Conservation (phyloP, 306 rosid genomes). For the Prunus fruticosa region DNA sequence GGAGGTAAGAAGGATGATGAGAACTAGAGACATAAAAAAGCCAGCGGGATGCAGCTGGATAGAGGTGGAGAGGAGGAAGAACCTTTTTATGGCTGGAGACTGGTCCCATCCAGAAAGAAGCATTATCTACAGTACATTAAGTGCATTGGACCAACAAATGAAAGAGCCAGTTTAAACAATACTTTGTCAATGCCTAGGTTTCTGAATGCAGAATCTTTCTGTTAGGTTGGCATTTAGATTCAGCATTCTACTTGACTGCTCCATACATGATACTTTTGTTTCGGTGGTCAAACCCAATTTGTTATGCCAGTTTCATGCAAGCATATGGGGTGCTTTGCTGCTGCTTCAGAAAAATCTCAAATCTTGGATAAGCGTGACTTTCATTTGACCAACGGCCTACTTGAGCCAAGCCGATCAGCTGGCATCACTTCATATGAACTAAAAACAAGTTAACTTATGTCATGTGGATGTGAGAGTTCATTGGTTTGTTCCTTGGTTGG, state of each 20-base stretch:
- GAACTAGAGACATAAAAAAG: constrained; percentile 60
- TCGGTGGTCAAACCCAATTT: too few species aligned
- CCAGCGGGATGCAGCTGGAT: constrained; percentile 97
- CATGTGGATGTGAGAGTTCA: too few species aligned
- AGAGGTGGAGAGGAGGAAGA: constrained; percentile 62
- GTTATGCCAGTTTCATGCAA: too few species aligned
- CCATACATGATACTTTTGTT: background rate
- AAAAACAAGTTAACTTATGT: too few species aligned
- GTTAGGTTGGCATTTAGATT: background rate
- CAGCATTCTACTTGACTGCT: background rate
- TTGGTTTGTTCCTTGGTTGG: too few species aligned
- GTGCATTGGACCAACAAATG: constrained; percentile 41
- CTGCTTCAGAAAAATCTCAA: too few species aligned
- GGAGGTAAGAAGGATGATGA: constrained; percentile 67
- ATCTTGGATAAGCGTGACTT: too few species aligned
- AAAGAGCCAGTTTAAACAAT: constrained; percentile 27
- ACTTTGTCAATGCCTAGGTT: background rate
- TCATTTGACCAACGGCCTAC: too few species aligned
- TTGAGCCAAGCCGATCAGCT: too few species aligned
- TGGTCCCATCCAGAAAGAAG: constrained; percentile 75
- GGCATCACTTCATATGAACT: too few species aligned
- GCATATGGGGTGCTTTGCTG: too few species aligned
- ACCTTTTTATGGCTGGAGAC: constrained; percentile 70
- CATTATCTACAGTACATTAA: constrained; percentile 45
- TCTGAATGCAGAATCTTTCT: constrained; percentile 1